Evolutionary conservation across 257 asterid species (phyloP), one percentile per base, ranked within the genome.

Genomic region (Scutellaria barbata): DNA sequence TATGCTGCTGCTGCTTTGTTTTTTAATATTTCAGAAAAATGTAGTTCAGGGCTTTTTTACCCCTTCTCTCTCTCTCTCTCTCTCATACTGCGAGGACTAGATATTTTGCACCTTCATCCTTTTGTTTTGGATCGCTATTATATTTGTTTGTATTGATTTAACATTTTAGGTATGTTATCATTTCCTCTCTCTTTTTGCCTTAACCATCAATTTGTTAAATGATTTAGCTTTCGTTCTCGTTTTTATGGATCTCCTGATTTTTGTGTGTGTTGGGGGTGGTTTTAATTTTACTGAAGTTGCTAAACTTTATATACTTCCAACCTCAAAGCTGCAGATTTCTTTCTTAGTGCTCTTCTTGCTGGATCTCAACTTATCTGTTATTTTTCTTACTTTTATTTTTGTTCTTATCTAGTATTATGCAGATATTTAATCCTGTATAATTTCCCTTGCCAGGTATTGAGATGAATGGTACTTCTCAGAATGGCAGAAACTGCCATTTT

Each of bases 401-500:
- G 5, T 61, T 20, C 46, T 77, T 55, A n/a, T 62, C 50, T 16
- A 45, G 50, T 72, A 48, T 5, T 37, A 22, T 10, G 11, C 45
- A 67, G 66, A 4, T 48, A 57, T 71, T 59, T 80, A 76, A 66
- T 66, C 42, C 45, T 42, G 71, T 55, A 30, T n/a, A 22, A 50
- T 40, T 43, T 51, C 62, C 37, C 43, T 42, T 79, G 51, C 63
- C 87, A 84, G 99, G 89, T 78, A 43, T 61, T 69, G 87, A 86
- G 82, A 91, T 94, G 97, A 91, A 82, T 82, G 90, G 87, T 17
- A 53, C 84, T 77, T 86, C 79, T 78, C 89, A 82, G 63, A 77
- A 74, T 76, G 85, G 79, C 8, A 75, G 81, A 68, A 76, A 8
- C 73, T 63, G 39, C 71, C 77, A 68, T 65, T 76, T 73, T 71